These are phyloP conservation scores for Coemansia sp. DNA, from an alignment of 192 early-diverging fungal species.

Conservation along the genomic window DNA sequence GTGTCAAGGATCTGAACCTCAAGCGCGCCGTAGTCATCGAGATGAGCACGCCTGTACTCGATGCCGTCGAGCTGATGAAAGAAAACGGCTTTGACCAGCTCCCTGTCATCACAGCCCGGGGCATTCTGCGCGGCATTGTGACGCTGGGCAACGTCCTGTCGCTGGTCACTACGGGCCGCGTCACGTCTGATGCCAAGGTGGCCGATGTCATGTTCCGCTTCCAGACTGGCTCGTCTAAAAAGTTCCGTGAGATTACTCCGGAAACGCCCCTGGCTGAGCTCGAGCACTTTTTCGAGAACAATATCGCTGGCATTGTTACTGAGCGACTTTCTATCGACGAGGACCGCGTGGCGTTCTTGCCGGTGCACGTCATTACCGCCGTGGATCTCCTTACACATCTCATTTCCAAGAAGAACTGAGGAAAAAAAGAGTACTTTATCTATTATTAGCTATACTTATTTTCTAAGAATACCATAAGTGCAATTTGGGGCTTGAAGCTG, in stretches of 20 bases:
- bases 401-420: constrained; percentile 57
- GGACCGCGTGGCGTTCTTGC: constrained; percentile 60
- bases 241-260: constrained; percentile 86
- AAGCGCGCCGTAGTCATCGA: constrained; percentile 87
- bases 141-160: constrained; percentile 88
- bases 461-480: constrained; percentile 4
- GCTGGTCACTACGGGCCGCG: constrained; percentile 74
- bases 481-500: not conserved
- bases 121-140: constrained; percentile 78
- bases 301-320: constrained; percentile 91
- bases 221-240: constrained; percentile 62
- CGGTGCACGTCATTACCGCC: constrained; percentile 92
- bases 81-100: constrained; percentile 93
- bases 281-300: constrained; percentile 89
- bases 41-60: constrained; percentile 67
- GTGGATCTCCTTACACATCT: constrained; percentile 87
- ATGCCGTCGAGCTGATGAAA: constrained; percentile 91
- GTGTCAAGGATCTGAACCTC: constrained; percentile 78
- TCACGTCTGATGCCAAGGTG: constrained; percentile 66
- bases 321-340: constrained; percentile 59
- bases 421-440: not conserved
- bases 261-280: constrained; percentile 84
- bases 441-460: not conserved
- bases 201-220: constrained; percentile 82
- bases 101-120: constrained; percentile 76